Evolutionary conservation across 1,284 basidiomycete genomes (phyloP).

Genomic region (Tausonia pullulans): DNA sequence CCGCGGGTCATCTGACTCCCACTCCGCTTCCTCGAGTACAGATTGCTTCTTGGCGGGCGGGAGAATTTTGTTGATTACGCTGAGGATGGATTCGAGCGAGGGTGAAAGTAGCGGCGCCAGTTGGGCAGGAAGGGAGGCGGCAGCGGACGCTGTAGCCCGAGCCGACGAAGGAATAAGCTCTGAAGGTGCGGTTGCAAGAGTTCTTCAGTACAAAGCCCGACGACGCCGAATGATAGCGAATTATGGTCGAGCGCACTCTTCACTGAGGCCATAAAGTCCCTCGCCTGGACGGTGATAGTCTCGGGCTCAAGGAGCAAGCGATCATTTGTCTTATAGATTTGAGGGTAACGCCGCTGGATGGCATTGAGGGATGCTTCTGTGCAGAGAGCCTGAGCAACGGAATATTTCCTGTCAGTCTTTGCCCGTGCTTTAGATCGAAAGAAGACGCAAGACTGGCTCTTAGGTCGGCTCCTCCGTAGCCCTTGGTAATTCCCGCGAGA

Average conservation of each 20-base stretch:
- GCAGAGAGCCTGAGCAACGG: constrained; percentile 58
- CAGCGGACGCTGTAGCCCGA: constrained; percentile 73
- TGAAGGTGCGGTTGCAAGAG: constrained; percentile 27
- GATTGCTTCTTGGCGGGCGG: constrained; percentile 62
- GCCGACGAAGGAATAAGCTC: constrained; percentile 91
- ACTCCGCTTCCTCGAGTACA: constrained; percentile 89
- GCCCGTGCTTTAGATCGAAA: not conserved
- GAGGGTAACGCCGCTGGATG: constrained; percentile 89
- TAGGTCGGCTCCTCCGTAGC: constrained; percentile 94
- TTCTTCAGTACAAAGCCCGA: not conserved
- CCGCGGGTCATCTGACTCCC: constrained; percentile 49
- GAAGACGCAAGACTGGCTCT: constrained; percentile 47
- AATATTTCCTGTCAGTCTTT: not conserved
- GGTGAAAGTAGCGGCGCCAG: constrained; percentile 67
- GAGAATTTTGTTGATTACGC: constrained; percentile 54
- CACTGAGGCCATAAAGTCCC: constrained; percentile 96
- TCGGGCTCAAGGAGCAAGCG: constrained; percentile 75
- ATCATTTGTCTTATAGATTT: constrained; percentile 90
- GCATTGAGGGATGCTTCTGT: constrained; percentile 96
- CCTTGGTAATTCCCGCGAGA: constrained; percentile 84
- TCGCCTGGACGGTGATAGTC: constrained; percentile 70
- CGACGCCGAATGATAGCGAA: not conserved
- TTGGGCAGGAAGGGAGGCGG: constrained; percentile 72
- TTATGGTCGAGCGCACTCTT: constrained; percentile 54
- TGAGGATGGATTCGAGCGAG: constrained; percentile 59